Conservation (phyloP, 2,329 filamentous ascomycete species). For the Bipolaris oryzae region DNA sequence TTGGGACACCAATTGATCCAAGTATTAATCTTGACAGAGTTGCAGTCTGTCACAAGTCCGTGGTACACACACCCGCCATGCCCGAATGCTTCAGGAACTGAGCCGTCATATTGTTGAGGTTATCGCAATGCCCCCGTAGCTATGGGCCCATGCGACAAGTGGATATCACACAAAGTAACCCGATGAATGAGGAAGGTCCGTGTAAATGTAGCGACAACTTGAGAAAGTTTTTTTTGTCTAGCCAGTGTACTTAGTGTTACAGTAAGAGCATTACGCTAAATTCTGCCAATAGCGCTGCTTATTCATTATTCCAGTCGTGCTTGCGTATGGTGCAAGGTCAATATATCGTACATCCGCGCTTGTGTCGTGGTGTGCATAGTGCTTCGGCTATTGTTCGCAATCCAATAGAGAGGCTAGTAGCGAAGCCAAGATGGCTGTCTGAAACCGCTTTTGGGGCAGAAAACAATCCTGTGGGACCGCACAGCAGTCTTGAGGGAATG, state of each 20-base stretch:
- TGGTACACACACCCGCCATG: slow-evolving; percentile 1
- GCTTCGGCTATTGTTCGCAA: slow-evolving; percentile 1
- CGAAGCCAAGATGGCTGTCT: slow-evolving; percentile 3
- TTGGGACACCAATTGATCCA: slow-evolving; percentile 4
- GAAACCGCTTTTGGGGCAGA: neutral
- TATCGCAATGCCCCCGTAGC: neutral
- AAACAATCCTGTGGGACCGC: neutral
- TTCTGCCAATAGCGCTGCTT: slow-evolving; percentile 19
- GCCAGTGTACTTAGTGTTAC: slow-evolving; percentile 15
- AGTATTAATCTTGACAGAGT: neutral
- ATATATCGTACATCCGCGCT: slow-evolving; percentile 30
- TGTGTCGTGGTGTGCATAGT: slow-evolving; percentile 3
- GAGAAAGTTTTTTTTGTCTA: slow-evolving; percentile 14
- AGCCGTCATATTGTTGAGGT: slow-evolving; percentile 7
- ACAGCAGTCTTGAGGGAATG: neutral
- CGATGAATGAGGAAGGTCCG: slow-evolving; percentile 27
- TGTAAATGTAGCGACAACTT: slow-evolving; percentile 15
- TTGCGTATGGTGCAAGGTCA: slow-evolving; percentile 25
- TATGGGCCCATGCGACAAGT: slow-evolving; percentile 12
- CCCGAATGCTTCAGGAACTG: neutral
- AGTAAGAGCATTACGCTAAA: slow-evolving; percentile 24
- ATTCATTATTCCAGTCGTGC: slow-evolving; percentile 26
- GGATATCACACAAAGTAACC: slow-evolving; percentile 10
- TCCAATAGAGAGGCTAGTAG: neutral
- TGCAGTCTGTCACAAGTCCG: neutral